Conservation (phyloP, 495 filamentous ascomycete genomes). For the Hypoxylon intermedium region DNA sequence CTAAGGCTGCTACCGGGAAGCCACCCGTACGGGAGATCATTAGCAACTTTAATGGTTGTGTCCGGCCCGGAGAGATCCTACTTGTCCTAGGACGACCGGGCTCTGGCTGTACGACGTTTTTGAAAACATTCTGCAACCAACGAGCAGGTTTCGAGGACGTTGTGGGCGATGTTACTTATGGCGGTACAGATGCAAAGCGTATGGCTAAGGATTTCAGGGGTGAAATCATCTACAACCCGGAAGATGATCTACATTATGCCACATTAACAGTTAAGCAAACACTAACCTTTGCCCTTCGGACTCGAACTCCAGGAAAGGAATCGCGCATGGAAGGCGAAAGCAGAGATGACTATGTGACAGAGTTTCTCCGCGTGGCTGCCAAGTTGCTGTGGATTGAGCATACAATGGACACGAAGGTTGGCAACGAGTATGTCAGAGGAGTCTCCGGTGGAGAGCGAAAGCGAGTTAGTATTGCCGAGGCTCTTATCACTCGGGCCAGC, state of each 20-base stretch:
- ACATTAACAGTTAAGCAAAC: constrained; percentile 75
- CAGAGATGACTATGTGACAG: constrained; percentile 66
- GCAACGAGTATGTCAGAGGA: constrained; percentile 81
- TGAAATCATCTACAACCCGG: constrained; percentile 68
- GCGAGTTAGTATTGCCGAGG: constrained; percentile 64
- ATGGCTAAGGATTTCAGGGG: constrained; percentile 51
- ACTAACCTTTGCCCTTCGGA: constrained; percentile 72
- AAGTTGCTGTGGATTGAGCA: constrained; percentile 79
- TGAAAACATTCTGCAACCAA: constrained; percentile 74
- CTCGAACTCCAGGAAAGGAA: constrained; percentile 68
- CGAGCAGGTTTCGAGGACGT: constrained; percentile 68
- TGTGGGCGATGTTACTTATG: constrained; percentile 69
- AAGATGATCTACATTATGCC: constrained; percentile 80
- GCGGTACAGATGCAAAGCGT: constrained; percentile 62
- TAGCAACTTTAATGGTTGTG: constrained; percentile 61
- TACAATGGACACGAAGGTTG: constrained; percentile 82
- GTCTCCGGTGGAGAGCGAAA: constrained; percentile 69
- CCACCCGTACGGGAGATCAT: constrained; percentile 64
- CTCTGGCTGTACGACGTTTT: constrained; percentile 73
- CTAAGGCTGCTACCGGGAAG: constrained; percentile 49
- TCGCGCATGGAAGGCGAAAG: constrained; percentile 67
- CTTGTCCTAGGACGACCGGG: constrained; percentile 77
- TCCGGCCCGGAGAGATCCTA: constrained; percentile 59
- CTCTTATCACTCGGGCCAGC: constrained; percentile 44
- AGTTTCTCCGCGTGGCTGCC: constrained; percentile 72